Conservation (phyloP, 2,329 filamentous ascomycete genomes). For the Cytospora piceae region DNA sequence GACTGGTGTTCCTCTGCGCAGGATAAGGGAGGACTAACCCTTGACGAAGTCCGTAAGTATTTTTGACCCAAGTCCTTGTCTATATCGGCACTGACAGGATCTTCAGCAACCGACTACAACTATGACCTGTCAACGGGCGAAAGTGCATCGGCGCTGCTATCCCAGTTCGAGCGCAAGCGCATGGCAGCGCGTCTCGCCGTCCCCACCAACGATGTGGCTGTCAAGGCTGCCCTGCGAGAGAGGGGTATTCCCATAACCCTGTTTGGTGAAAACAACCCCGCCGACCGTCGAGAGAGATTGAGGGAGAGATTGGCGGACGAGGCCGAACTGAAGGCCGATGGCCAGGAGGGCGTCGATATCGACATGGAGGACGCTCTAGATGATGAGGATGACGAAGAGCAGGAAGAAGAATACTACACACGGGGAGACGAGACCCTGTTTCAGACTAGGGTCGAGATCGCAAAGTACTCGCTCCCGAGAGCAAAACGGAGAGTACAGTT, state of each 20-base stretch:
- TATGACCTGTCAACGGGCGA: slow-evolving; percentile 80
- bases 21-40: slow-evolving; percentile 47
- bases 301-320: slow-evolving; percentile 78
- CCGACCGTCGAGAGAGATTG: slow-evolving; percentile 83
- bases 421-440: slow-evolving; percentile 76
- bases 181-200: slow-evolving; percentile 87
- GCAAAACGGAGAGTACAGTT: slow-evolving; percentile 76
- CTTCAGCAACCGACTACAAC: slow-evolving; percentile 68
- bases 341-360: slow-evolving; percentile 57
- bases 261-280: slow-evolving; percentile 81
- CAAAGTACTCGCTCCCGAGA: slow-evolving; percentile 79
- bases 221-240: slow-evolving; percentile 79
- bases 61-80: not conserved
- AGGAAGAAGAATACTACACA: slow-evolving; percentile 95
- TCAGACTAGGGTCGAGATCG: slow-evolving; percentile 76
- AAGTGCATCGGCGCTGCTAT: slow-evolving; percentile 81
- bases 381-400: slow-evolving; percentile 69
- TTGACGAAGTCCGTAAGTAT: slow-evolving; percentile 52
- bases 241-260: slow-evolving; percentile 92
- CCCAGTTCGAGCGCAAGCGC: slow-evolving; percentile 89
- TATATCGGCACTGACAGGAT: slow-evolving; percentile 20
- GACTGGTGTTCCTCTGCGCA: slow-evolving; percentile 36
- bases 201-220: slow-evolving; percentile 88
- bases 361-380: slow-evolving; percentile 61
- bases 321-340: slow-evolving; percentile 59